phyloP scores from a whole-genome alignment of 805 yeast species.

The Candida montana region DNA sequence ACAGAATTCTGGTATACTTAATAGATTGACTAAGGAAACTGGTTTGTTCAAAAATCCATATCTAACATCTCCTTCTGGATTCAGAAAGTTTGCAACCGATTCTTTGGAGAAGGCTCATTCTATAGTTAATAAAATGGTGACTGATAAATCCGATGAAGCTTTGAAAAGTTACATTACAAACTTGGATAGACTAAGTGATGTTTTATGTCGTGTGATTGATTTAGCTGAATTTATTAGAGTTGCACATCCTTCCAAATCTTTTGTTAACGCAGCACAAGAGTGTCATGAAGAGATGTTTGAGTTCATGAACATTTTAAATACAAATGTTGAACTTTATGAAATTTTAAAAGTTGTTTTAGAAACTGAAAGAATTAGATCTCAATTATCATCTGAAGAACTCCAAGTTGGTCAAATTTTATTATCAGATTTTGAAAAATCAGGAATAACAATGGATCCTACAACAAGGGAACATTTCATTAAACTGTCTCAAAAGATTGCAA shows the following conservation, averaged over 20 bases:
- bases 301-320: constrained; percentile 88
- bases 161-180: constrained; percentile 48
- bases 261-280: constrained; percentile 75
- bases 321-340: constrained; percentile 65
- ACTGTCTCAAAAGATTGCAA: constrained; percentile 73
- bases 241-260: constrained; percentile 70
- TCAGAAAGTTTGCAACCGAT: constrained; percentile 56
- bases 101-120: constrained; percentile 63
- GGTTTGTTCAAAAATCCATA: constrained; percentile 78
- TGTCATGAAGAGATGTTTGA: constrained; percentile 88
- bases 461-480: constrained; percentile 67
- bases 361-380: constrained; percentile 22
- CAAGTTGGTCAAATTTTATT: constrained; percentile 76
- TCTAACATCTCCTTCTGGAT: constrained; percentile 64
- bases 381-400: constrained; percentile 66
- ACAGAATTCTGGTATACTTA: constrained; percentile 8
- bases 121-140: constrained; percentile 52
- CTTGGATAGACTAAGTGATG: constrained; percentile 81
- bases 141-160: constrained; percentile 39
- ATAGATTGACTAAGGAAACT: constrained; percentile 24
- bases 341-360: constrained; percentile 53
- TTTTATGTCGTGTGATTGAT: constrained; percentile 88
- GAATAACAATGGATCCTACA: constrained; percentile 67
- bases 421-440: constrained; percentile 86
- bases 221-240: constrained; percentile 88